A percentile compares a stretch with the other conserved stretches of the same genome.
phyloP scores from a whole-genome alignment of 352 stramenopile genomes.

The Pythium periplocum region DNA sequence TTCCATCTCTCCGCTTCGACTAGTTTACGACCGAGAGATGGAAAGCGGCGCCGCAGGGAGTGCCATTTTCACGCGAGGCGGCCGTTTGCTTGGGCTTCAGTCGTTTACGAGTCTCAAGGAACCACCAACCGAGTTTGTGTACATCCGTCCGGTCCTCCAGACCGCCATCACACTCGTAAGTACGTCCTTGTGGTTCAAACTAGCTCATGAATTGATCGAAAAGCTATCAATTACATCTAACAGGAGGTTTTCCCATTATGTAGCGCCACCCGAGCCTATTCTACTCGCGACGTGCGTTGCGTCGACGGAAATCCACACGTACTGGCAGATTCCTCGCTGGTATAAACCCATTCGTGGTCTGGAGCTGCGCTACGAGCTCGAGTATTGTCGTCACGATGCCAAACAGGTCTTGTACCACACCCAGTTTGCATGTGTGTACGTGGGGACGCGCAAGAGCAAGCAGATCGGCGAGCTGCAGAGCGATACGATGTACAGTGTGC shows the following conservation, averaged over 20 bases:
- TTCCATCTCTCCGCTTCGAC: slow-evolving; percentile 40
- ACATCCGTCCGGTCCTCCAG: slow-evolving; percentile 52
- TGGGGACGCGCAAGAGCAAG: slow-evolving; percentile 21
- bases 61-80: slow-evolving; percentile 50
- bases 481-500: slow-evolving; percentile 43
- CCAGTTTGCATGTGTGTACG: slow-evolving; percentile 39
- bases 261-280: slow-evolving; percentile 52
- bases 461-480: slow-evolving; percentile 27
- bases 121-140: slow-evolving; percentile 27
- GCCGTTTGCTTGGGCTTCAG: slow-evolving; percentile 54
- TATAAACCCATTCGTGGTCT: slow-evolving; percentile 36
- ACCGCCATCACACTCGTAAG: slow-evolving; percentile 41
- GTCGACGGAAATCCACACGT: slow-evolving; percentile 37
- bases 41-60: slow-evolving; percentile 34
- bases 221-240: not conserved
- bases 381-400: slow-evolving; percentile 31
- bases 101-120: slow-evolving; percentile 32
- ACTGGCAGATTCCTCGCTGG: slow-evolving; percentile 49
- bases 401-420: slow-evolving; percentile 14
- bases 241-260: not conserved
- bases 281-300: slow-evolving; percentile 44
- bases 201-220: no score
- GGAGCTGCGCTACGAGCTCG: slow-evolving; percentile 44
- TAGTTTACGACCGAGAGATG: slow-evolving; percentile 39
- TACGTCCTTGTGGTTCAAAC: slow-evolving; percentile 26